Evolutionary conservation across 805 yeast species (phyloP).

Genomic region (Teunomyces cretensis): DNA sequence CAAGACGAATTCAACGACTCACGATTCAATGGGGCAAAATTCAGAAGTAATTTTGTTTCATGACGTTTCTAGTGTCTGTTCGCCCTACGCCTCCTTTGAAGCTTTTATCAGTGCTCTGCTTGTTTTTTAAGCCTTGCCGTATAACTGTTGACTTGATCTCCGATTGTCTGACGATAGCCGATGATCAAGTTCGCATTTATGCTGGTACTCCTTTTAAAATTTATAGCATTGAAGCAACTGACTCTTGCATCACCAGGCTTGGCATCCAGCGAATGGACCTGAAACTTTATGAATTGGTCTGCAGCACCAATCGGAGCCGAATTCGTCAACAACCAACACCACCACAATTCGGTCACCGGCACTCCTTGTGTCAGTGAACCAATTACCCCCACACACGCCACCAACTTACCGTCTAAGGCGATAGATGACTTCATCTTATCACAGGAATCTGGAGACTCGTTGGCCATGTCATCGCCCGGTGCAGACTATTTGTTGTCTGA

Average conservation of each 20-base stretch:
- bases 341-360: background rate
- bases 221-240: constrained; percentile 37
- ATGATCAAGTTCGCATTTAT: background rate
- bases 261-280: background rate
- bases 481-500: constrained; percentile 7
- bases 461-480: constrained; percentile 9
- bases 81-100: background rate
- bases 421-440: constrained; percentile 9
- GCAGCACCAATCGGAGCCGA: constrained; percentile 6
- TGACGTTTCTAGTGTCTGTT: background rate
- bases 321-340: background rate
- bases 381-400: constrained; percentile 3
- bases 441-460: constrained; percentile 7
- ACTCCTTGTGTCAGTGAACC: background rate
- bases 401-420: constrained; percentile 3
- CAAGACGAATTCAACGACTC: constrained; percentile 1
- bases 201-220: constrained; percentile 9
- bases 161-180: constrained; percentile 2
- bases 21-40: constrained; percentile 44
- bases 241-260: constrained; percentile 3
- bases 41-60: constrained; percentile 45
- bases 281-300: constrained; percentile 1
- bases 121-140: constrained; percentile 15
- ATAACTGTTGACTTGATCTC: background rate
- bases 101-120: constrained; percentile 29